Percentiles rank a stretch among this genome's conserved stretches.
Conservation (phyloP, 176 grass and related monocot genomes). For the Oryza officinalis region DNA sequence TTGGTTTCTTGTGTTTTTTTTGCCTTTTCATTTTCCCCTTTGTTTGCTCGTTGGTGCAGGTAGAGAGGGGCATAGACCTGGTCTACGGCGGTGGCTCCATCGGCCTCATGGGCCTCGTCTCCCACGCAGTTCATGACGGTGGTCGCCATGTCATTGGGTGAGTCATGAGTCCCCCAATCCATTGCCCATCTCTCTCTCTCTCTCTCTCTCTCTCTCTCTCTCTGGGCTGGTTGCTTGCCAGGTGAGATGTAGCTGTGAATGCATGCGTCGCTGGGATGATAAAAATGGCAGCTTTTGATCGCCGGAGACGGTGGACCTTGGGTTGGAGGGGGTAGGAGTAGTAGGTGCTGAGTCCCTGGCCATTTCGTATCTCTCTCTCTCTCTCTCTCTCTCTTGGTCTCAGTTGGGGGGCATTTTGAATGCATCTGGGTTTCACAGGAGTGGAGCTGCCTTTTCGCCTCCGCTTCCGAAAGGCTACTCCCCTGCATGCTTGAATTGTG, state of each 20-base stretch:
- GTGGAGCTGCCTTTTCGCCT: conserved; percentile 44
- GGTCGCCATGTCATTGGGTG: conserved; percentile 98
- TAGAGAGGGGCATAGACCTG: conserved; percentile 92
- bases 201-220: not conserved
- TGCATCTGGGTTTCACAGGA: conserved; percentile 44
- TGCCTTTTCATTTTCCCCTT: not conserved
- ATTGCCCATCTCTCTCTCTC: conserved; percentile 2
- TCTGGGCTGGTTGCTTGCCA: conserved; percentile 35
- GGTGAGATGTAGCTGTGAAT: conserved; percentile 32
- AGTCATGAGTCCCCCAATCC: not conserved
- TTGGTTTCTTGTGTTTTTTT: not conserved
- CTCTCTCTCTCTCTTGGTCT: not conserved
- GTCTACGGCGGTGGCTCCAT: conserved; percentile 97
- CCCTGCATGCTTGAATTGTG: conserved; percentile 37
- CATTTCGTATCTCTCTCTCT: not conserved
- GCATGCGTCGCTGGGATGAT: conserved; percentile 54
- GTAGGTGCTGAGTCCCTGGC: conserved; percentile 13
- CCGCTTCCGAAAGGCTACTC: conserved; percentile 44
- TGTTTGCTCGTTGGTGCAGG: conserved; percentile 44
- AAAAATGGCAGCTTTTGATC: conserved; percentile 63
- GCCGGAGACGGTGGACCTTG: conserved; percentile 22
- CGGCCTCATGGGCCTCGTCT: conserved; percentile 94
- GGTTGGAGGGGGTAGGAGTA: not conserved
- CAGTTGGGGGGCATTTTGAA: conserved; percentile 43
- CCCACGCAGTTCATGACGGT: conserved; percentile 95